A percentile compares a stretch with the other conserved stretches of the same genome.
phyloP scores from a whole-genome alignment of 768 basidiomycete genomes.

The Mrakia blollopis region DNA sequence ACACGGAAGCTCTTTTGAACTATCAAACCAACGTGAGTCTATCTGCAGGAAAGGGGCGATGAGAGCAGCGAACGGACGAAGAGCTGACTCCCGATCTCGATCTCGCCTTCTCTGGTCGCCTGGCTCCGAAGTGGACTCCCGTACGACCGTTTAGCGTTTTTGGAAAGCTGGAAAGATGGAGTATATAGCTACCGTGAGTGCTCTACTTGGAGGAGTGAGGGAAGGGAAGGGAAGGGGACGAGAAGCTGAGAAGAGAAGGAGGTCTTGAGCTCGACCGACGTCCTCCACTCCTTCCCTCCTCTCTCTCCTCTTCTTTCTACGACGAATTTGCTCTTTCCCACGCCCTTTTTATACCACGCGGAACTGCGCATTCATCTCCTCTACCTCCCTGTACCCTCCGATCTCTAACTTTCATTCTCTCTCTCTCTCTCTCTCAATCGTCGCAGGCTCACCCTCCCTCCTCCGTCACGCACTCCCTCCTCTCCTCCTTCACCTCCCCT shows the following conservation, averaged over 20 bases:
- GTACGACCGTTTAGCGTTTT: background rate
- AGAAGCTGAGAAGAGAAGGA: background rate
- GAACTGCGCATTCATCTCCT: background rate
- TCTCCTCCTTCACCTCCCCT: slow-evolving; percentile 17
- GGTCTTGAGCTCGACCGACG: background rate
- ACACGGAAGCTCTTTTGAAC: too few relatives aligned
- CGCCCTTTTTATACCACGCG: background rate
- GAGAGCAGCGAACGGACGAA: background rate
- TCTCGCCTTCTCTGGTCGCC: background rate
- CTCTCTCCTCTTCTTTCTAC: background rate
- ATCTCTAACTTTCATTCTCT: background rate
- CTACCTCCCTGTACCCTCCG: background rate
- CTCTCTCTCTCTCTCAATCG: background rate
- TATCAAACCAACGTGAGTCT: background rate
- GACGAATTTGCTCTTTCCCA: background rate
- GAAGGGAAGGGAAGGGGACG: too few relatives aligned
- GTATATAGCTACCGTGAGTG: slow-evolving; percentile 27
- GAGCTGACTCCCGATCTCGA: background rate
- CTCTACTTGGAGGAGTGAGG: too few relatives aligned
- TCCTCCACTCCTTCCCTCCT: background rate
- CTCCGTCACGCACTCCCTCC: slow-evolving; percentile 61
- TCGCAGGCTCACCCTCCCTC: slow-evolving; percentile 56
- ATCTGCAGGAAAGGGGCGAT: background rate
- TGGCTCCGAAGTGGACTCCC: background rate
- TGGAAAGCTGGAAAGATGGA: background rate